A percentile compares a stretch with the other conserved stretches of the same genome.
These are phyloP conservation scores for Rhodotorula sp. DNA, from an alignment of 1,284 basidiomycete species.

Conservation along the genomic window DNA sequence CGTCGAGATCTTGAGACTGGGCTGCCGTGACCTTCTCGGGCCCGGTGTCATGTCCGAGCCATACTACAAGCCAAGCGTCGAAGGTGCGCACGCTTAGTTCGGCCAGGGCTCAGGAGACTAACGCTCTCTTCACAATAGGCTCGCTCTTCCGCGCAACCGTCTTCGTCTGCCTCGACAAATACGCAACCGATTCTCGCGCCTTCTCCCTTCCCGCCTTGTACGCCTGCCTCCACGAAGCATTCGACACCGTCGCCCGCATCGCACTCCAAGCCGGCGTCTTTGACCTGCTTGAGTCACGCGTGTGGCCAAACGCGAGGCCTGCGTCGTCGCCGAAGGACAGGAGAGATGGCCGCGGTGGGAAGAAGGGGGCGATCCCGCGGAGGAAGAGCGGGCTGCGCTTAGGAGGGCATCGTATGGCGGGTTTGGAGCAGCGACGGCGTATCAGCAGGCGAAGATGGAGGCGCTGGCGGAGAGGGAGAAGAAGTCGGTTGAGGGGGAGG, in stretches of 20 bases:
- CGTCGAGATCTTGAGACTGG: background rate
- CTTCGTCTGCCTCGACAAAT: background rate
- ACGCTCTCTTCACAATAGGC: background rate
- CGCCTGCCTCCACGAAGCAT: background rate
- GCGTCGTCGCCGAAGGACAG: background rate
- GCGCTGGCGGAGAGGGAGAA: background rate
- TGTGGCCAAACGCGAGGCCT: background rate
- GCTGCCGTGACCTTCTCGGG: background rate
- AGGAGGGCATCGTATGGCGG: conserved; percentile 3
- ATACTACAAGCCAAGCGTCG: background rate
- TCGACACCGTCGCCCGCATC: background rate
- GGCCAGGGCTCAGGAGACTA: background rate
- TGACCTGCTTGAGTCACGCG: conserved; percentile 1
- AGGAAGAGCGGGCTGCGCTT: background rate
- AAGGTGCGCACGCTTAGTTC: background rate
- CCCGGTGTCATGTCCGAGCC: background rate
- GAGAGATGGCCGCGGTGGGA: background rate
- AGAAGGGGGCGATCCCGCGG: background rate
- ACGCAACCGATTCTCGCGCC: background rate
- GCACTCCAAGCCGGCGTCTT: conserved; percentile 4
- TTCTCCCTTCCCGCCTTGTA: background rate
- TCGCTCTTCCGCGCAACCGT: conserved; percentile 2
- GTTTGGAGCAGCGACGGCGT: background rate
- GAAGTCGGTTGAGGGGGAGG: no score
- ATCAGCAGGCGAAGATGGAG: background rate